These are phyloP conservation scores for Flaveria ramosissima DNA, from an alignment of 129 eudicot species.

Conservation along the genomic window DNA sequence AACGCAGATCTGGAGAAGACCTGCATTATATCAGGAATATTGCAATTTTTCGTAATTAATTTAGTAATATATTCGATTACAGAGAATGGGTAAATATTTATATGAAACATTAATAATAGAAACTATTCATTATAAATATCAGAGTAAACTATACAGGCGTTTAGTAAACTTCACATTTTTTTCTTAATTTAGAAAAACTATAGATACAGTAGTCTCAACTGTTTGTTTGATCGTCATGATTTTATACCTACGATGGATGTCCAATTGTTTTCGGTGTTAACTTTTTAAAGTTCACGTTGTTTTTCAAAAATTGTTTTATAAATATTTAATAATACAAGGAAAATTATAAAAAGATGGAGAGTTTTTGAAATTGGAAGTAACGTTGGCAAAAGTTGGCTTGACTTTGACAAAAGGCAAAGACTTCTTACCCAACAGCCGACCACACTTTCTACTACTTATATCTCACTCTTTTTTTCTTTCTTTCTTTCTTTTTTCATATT, in stretches of 20 bases:
- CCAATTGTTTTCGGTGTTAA: too few species aligned
- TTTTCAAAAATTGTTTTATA: too few species aligned
- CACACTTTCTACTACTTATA: conserved; percentile 5
- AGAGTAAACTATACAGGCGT: too few species aligned
- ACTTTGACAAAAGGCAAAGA: conserved; percentile 54
- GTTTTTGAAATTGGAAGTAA: conserved; percentile 22
- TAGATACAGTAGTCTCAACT: too few species aligned
- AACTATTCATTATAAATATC: too few species aligned
- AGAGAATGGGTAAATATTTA: not conserved
- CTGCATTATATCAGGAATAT: not conserved
- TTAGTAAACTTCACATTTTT: too few species aligned
- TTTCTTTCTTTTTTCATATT: not conserved
- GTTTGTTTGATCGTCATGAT: too few species aligned
- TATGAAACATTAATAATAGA: too few species aligned
- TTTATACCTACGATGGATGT: too few species aligned
- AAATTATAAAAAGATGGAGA: not conserved
- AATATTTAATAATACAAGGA: too few species aligned
- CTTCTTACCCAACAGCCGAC: conserved; percentile 50
- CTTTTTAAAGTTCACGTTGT: too few species aligned
- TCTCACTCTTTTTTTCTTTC: conserved; percentile 17
- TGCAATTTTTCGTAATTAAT: not conserved
- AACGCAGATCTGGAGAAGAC: conserved; percentile 16
- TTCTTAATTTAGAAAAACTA: too few species aligned
- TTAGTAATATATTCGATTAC: not conserved
- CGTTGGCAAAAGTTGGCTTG: conserved; percentile 67